Conservation (phyloP, 148 eudicot species). For the Camellia japonica region DNA sequence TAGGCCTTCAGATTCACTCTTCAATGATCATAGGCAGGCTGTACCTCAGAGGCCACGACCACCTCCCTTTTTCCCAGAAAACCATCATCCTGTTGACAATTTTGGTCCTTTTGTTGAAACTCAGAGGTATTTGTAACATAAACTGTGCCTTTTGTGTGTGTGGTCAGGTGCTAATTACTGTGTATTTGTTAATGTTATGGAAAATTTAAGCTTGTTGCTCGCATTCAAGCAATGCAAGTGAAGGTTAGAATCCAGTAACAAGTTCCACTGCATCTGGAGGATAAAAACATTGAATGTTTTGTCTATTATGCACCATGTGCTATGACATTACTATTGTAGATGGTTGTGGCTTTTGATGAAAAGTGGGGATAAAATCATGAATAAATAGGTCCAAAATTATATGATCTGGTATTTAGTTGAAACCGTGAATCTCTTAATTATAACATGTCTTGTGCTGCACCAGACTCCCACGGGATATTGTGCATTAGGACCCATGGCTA, state of each 20-base stretch:
- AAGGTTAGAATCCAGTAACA: neutral
- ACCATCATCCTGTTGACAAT: constrained; percentile 15
- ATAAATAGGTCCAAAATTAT: neutral
- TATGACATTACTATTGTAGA: neutral
- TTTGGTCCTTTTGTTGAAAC: constrained; percentile 10
- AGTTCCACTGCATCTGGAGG: neutral
- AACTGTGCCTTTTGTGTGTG: no score
- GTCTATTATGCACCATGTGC: neutral
- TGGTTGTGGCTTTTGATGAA: neutral
- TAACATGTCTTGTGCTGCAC: neutral
- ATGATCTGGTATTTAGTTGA: neutral
- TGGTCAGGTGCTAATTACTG: no score
- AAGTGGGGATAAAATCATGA: neutral
- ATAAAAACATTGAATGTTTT: neutral
- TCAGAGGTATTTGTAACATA: constrained; percentile 21
- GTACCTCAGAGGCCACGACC: constrained; percentile 22
- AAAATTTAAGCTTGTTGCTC: neutral
- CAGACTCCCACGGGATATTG: neutral
- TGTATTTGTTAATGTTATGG: neutral
- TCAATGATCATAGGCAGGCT: constrained; percentile 15
- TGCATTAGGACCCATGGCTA: neutral
- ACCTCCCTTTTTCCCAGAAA: constrained; percentile 21
- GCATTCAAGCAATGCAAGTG: neutral
- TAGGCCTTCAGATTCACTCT: constrained; percentile 26
- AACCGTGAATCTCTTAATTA: neutral